Percentiles rank a stretch among this genome's conserved stretches.
These are phyloP conservation scores for Diaporthe sp. DNA, from an alignment of 2,329 filamentous ascomycete genomes.

Conservation along the genomic window DNA sequence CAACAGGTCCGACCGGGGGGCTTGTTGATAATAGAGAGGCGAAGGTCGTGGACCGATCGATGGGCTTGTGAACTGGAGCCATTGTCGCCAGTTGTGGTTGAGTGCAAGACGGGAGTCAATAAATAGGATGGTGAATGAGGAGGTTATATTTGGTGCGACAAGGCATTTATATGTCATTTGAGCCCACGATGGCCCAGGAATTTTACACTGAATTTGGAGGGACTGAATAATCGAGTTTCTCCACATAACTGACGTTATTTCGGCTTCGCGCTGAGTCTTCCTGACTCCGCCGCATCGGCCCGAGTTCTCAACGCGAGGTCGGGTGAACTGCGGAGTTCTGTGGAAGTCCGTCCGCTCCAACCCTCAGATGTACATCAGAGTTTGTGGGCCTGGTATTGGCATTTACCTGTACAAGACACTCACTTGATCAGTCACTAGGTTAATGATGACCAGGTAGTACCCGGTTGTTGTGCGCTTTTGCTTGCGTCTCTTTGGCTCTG, in stretches of 20 bases:
- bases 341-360: neutral
- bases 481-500: no score
- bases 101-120: neutral
- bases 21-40: neutral
- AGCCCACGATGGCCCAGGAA: neutral
- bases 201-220: neutral
- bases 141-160: neutral
- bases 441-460: no score
- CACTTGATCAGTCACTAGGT: no score
- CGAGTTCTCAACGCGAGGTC: neutral
- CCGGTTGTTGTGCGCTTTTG: no score
- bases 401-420: neutral
- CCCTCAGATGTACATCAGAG: neutral
- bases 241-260: neutral
- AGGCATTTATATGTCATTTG: neutral
- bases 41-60: neutral
- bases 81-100: neutral
- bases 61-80: neutral
- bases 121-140: neutral
- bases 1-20: neutral
- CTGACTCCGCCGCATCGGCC: neutral
- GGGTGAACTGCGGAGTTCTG: neutral
- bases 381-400: neutral
- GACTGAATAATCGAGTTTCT: neutral
- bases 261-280: no score